Base-by-base conservation (phyloP, 495 filamentous ascomycete species). In the Hamigera avellanea region DNA sequence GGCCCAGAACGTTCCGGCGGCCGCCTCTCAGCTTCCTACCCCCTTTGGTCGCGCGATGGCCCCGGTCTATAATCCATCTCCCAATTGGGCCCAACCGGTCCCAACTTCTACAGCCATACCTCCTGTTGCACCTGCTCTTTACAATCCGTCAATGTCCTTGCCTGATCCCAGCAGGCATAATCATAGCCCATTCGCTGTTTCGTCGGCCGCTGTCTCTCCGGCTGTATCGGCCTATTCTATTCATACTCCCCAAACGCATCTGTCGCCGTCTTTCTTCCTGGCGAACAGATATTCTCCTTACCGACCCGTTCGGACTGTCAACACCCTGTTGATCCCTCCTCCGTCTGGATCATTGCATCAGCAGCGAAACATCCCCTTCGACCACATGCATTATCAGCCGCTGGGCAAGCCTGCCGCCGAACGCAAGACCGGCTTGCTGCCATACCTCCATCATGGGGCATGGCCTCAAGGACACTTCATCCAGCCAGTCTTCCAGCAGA, bases 351-450 rank as follows among this genome's bases (percentile, higher is more conserved):
- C 80, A 9, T 66, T 84, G 31, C 69, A 81, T 21, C 72, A 81
- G 40, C 75, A 76, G 38, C 55, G 52, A 15, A 52, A 52, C 18
- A 36, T 73, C 53, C 40, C 62, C 48, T 52, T 76, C 56, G 55
- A 78, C 44, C 78, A 87, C 56, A 86, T 91, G 81, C 84, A 86
- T 47, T 91, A 88, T 41, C 83, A 86, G 42, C 80, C 83, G 8
- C 54, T 91, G 7, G 80, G 80, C 2, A 78, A 78, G 44, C 50
- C 66, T 8, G 67, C 72, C n/a, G 72, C 75, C 40, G 80, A 88
- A 41, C 64, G 73, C 19, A 73, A 76, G 26, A 74, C 75, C 8
- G 84, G 84, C n/a, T 72, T 81, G 16, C 70, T 91, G 8, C 84
- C 84, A 14, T 83, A 86, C 28, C 26, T 53, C 33, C 46, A 46